Percentiles rank a stretch among this genome's conserved stretches.
phyloP scores from a whole-genome alignment of 371 early-diverging fungal species.

The Rhizomucor pusillus region DNA sequence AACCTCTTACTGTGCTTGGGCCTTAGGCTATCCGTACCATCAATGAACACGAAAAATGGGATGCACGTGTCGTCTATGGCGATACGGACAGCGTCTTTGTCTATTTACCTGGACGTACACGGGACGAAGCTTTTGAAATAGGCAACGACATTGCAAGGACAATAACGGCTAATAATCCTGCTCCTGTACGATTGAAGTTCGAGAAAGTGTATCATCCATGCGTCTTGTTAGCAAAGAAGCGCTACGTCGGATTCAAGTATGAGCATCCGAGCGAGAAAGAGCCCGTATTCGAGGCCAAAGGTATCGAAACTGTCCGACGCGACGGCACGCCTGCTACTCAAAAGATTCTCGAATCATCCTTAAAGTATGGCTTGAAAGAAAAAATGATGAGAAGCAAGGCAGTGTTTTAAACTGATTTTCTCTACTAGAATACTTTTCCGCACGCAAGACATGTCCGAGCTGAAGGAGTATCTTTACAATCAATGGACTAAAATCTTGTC shows the following conservation, averaged over 20 bases:
- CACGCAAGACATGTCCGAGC: conserved; percentile 73
- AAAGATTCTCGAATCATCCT: conserved; percentile 70
- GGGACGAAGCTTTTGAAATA: conserved; percentile 73
- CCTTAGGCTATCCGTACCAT: conserved; percentile 65
- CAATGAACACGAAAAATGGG: conserved; percentile 63
- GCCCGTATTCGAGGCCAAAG: conserved; percentile 90
- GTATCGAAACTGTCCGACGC: conserved; percentile 89
- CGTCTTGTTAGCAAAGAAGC: conserved; percentile 84
- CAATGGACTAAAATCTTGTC: conserved; percentile 73
- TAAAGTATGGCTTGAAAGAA: conserved; percentile 55
- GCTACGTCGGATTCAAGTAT: conserved; percentile 87
- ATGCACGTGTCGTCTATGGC: conserved; percentile 84
- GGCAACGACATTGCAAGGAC: conserved; percentile 76
- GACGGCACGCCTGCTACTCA: conserved; percentile 80
- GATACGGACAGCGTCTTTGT: conserved; percentile 93
- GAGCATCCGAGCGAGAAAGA: conserved; percentile 55
- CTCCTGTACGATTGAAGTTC: conserved; percentile 85
- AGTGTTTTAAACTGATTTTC: background rate
- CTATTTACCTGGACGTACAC: conserved; percentile 64
- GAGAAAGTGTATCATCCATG: conserved; percentile 92
- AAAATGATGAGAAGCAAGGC: background rate
- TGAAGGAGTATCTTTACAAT: conserved; percentile 68
- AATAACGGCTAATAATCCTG: conserved; percentile 70
- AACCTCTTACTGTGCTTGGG: background rate
- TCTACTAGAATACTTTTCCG: conserved; percentile 66